These are phyloP conservation scores for Candida andamanensis DNA, from an alignment of 805 yeast species.

Conservation along the genomic window DNA sequence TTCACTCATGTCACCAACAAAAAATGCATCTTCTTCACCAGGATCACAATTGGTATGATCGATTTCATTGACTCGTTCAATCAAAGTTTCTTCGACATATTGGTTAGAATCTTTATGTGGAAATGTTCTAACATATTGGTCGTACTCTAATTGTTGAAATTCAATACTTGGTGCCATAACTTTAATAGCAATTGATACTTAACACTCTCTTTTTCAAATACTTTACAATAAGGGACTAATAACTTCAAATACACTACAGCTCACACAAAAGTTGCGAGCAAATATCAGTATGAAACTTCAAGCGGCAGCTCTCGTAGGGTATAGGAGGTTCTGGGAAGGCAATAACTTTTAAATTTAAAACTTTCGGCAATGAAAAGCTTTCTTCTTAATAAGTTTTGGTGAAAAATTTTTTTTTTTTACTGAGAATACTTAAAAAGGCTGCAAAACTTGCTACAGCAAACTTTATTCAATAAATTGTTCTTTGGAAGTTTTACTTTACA, in stretches of 20 bases:
- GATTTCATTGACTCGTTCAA: constrained; percentile 18
- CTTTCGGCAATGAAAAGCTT: neutral
- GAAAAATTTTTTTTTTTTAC: too few species aligned
- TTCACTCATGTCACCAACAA: constrained; percentile 79
- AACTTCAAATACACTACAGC: constrained; percentile 11
- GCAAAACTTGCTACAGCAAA: too few species aligned
- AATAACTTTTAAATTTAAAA: constrained; percentile 4
- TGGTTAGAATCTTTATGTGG: neutral
- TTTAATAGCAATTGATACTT: constrained; percentile 6
- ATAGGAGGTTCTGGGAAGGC: constrained; percentile 1
- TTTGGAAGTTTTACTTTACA: too few species aligned
- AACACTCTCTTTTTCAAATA: neutral
- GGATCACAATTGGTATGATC: constrained; percentile 59
- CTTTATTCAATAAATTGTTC: too few species aligned
- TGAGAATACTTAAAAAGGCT: too few species aligned
- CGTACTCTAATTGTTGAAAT: constrained; percentile 5
- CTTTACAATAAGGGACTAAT: constrained; percentile 9
- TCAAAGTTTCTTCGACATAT: constrained; percentile 8
- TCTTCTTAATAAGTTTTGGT: constrained; percentile 1
- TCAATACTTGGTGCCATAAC: constrained; percentile 20
- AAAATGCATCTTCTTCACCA: constrained; percentile 83
- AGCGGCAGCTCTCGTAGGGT: constrained; percentile 42
- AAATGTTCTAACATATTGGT: neutral
- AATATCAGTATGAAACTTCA: constrained; percentile 22
- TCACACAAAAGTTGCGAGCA: constrained; percentile 33